Base-by-base conservation (phyloP, 768 basidiomycete genomes). In the Nidularia sp. region DNA sequence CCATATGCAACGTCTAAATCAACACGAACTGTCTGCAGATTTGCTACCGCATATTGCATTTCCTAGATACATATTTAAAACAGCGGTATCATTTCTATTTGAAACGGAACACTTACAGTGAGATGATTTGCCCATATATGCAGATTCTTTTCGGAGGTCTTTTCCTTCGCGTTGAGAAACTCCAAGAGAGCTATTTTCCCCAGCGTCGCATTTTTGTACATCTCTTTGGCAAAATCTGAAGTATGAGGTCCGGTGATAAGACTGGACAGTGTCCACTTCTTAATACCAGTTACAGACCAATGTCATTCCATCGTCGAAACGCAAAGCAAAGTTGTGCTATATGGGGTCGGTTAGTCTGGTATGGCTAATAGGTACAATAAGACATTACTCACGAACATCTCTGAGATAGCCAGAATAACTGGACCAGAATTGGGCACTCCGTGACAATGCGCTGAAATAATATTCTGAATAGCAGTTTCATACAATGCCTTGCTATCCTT, bases 341-440 rank as follows among this genome's bases (percentile, higher is more conserved):
- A 12, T 41, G 10, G 39, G 10, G 39, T 41, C 15, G 3, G 39
- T 29, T 2, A 41, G 33, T 87, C 88, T 90, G 53, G 34, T 46
- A 35, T 4, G 51, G 39, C 5, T 31, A 22, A 29, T 47, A 10
- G 48, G 45, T 34, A 34, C 48, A 51, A 47, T 33, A 15, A 18
- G 2, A 45, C 25, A 29, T 29, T 42, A 81, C 87, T 64, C 62
- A 87, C 88, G 80, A 52, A 88, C 75, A 74, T 90, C 88, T 43
- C 88, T 80, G 48, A 91, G 73, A 66, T 91, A 90, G 0, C 89
- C 89, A 2, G 89, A 91, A 65, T 90, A 90, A 52, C 86, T 89
- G 3, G 89, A 89, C 89, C 89, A 91, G 60, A 84, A 86, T 60
- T 91, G 89, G 6, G 88, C 81, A 61, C 89, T 90, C 47, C 88